A percentile compares a stretch with the other conserved stretches of the same genome.
These are phyloP conservation scores for Dactylonectria estremocensis DNA, from an alignment of 2,329 filamentous ascomycete genomes.

Conservation along the genomic window DNA sequence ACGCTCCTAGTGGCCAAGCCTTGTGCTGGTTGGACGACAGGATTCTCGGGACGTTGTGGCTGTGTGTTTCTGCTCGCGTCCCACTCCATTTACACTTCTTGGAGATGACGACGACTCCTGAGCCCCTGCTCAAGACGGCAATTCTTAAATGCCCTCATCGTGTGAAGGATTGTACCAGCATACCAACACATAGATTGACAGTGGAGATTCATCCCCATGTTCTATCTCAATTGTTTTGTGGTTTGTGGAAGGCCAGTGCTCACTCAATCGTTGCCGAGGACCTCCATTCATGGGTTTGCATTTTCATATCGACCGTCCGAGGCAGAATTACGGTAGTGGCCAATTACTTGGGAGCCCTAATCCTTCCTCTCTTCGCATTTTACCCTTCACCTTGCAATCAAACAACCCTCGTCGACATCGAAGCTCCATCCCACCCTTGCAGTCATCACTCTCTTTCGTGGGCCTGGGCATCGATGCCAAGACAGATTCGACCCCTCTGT, in stretches of 20 bases:
- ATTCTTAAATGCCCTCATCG: not conserved
- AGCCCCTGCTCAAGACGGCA: not conserved
- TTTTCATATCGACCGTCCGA: not conserved
- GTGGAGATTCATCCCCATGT: not conserved
- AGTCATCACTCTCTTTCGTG: conserved; percentile 4
- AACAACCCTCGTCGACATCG: not conserved
- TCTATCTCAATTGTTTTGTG: not conserved
- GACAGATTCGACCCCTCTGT: conserved; percentile 4
- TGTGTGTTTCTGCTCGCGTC: not conserved
- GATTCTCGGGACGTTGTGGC: not conserved
- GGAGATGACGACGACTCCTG: conserved; percentile 19
- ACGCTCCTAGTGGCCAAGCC: not conserved
- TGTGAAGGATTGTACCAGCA: not conserved
- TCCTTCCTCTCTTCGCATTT: not conserved
- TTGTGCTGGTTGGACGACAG: not conserved
- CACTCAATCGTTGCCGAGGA: not conserved
- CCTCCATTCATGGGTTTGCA: not conserved
- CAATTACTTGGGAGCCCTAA: no score
- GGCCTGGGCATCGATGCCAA: not conserved
- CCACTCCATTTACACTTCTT: not conserved
- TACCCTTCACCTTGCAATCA: not conserved
- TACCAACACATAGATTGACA: not conserved
- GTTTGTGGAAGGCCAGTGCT: not conserved
- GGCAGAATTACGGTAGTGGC: not conserved
- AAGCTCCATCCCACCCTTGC: not conserved